A percentile compares a stretch with the other conserved stretches of the same genome.
These are phyloP conservation scores for Suillus decipiens DNA, from an alignment of 768 basidiomycete species.

Conservation along the genomic window DNA sequence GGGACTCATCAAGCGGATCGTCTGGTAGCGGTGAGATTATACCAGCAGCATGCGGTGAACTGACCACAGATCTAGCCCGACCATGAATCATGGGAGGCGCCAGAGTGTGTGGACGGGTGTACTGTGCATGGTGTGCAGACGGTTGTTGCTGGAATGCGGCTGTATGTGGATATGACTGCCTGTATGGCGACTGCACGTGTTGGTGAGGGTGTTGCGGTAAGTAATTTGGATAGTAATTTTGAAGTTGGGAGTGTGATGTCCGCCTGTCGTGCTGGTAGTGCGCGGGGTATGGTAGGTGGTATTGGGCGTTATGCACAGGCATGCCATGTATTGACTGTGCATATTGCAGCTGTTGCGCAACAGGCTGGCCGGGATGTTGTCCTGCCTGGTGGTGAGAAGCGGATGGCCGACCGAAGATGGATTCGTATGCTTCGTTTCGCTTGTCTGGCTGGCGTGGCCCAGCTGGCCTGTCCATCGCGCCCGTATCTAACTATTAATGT, in stretches of 20 bases:
- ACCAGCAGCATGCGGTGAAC: slow-evolving; percentile 42
- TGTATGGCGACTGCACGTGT: slow-evolving; percentile 25
- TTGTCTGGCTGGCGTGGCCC: slow-evolving; percentile 71
- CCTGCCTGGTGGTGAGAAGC: slow-evolving; percentile 48
- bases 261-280: slow-evolving; percentile 49
- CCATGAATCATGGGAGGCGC: slow-evolving; percentile 42
- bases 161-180: slow-evolving; percentile 42
- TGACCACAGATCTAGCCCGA: slow-evolving; percentile 54
- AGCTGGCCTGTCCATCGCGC: slow-evolving; percentile 50
- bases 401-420: slow-evolving; percentile 82
- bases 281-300: slow-evolving; percentile 37
- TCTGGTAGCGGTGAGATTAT: slow-evolving; percentile 49
- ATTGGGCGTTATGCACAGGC: slow-evolving; percentile 23
- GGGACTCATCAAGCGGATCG: slow-evolving; percentile 48
- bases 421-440: slow-evolving; percentile 80
- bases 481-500: not conserved
- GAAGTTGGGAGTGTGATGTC: slow-evolving; percentile 43
- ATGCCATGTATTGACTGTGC: slow-evolving; percentile 14
- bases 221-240: slow-evolving; percentile 17
- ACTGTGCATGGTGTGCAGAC: slow-evolving; percentile 17
- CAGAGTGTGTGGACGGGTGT: slow-evolving; percentile 31
- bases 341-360: slow-evolving; percentile 22
- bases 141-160: slow-evolving; percentile 26
- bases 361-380: slow-evolving; percentile 8
- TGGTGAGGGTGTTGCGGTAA: slow-evolving; percentile 25